Base-by-base conservation (phyloP, 1,284 basidiomycete species). In the Peniophora sp. region DNA sequence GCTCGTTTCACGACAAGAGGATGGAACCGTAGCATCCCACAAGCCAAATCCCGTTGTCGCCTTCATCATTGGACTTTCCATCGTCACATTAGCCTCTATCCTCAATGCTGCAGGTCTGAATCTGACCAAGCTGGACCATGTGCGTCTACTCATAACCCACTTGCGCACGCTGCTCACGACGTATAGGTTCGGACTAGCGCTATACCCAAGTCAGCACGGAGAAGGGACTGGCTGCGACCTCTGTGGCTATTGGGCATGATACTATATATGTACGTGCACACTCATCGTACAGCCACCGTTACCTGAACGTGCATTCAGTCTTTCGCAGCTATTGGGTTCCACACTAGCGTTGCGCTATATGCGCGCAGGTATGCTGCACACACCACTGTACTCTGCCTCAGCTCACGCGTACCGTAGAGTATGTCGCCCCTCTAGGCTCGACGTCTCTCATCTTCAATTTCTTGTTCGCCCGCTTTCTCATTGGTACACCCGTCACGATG, bases 401-500 rank as follows among this genome's bases (percentile, higher is more conserved):
- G 3, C 36, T 55, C 27, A 52, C 36, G 10, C 45, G 27, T 52
- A 47, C 34, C 39, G 20, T 57, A 87, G 87, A 91, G 81, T 90
- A 89, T 59, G 88, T 91, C 47, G 88, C 88, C 2, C 88, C 89
- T 9, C 73, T 92, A 9, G 88, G 89, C 18, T 89, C 88, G 2
- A 85, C 87, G 9, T 88, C 88, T 11, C 79, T 93, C 52, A 81
- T 93, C 51, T 93, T 93, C 71, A 93, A 93, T 66, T 91, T 92
- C 62, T 71, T 93, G 35, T 92, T 93, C 62, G 90, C 88, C 20
- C 79, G 85, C 56, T 85, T 90, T 59, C 75, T 92, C 55, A 84
- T 90, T 10, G 88, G 88, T 47, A 87, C 87, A 15, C 88, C 87
- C 1, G 86, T 93, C 39, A 90, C 87, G 44, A 78, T 68, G 52